Percentiles rank a stretch among this genome's conserved stretches.
These are phyloP conservation scores for Biscutella laevigata DNA, from an alignment of 441 rosid genomes.

Conservation along the genomic window DNA sequence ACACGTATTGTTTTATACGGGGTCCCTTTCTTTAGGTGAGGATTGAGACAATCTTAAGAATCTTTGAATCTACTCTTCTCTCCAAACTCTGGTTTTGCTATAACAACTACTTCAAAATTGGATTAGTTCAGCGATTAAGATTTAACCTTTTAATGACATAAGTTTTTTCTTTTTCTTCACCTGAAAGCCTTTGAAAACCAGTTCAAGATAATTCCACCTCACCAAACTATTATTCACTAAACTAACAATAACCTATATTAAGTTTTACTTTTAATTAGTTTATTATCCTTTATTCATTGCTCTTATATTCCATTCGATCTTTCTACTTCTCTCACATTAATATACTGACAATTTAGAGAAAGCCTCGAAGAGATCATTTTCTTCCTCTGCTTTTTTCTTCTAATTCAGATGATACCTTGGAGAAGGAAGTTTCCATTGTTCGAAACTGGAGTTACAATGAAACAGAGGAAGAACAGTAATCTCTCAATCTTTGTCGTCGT, in stretches of 20 bases:
- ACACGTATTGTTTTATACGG: no score
- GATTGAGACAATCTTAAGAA: conserved; percentile 21
- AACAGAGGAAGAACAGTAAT: conserved; percentile 63
- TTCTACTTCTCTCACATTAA: conserved; percentile 3
- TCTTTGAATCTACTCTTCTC: conserved; percentile 28
- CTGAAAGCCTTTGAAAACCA: conserved; percentile 36
- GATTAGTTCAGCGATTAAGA: conserved; percentile 15
- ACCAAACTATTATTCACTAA: conserved; percentile 46
- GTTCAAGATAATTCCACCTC: conserved; percentile 54
- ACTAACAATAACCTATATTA: conserved; percentile 4
- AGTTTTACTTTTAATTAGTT: not conserved
- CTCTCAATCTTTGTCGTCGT: conserved; percentile 65
- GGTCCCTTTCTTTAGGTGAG: conserved; percentile 26
- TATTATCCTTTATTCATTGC: conserved; percentile 10
- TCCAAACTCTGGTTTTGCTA: conserved; percentile 24
- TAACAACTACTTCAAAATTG: conserved; percentile 15
- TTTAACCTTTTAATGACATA: not conserved
- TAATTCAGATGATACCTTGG: conserved; percentile 43
- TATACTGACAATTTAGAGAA: conserved; percentile 17
- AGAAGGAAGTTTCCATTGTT: conserved; percentile 50
- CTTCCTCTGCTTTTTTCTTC: conserved; percentile 15
- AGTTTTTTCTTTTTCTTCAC: conserved; percentile 28
- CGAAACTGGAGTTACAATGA: conserved; percentile 49
- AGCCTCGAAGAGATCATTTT: not conserved
- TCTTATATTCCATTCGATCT: conserved; percentile 26